A percentile compares a stretch with the other conserved stretches of the same genome.
These are phyloP conservation scores for Colletotrichum sp. DNA, from an alignment of 2,329 filamentous ascomycete genomes.

Conservation along the genomic window DNA sequence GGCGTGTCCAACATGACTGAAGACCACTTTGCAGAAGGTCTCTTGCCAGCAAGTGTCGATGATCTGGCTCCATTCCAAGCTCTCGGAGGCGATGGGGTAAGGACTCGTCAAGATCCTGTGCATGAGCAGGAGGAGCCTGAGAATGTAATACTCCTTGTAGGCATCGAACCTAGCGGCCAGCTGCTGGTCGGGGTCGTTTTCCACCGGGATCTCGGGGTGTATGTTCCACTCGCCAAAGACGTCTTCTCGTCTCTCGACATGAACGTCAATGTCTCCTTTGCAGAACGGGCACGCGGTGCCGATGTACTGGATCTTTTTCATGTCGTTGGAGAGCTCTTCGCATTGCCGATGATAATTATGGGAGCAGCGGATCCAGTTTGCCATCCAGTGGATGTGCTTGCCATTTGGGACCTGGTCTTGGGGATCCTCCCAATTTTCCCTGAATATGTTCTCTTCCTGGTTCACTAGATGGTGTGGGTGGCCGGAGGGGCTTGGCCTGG, in stretches of 20 bases:
- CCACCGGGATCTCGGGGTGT: not conserved
- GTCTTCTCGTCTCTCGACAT: not conserved
- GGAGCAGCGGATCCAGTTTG: conserved; percentile 1
- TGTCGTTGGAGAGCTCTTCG: not conserved
- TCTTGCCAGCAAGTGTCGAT: conserved; percentile 5
- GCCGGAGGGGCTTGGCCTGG: not conserved
- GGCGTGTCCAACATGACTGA: not conserved
- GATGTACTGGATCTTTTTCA: not conserved
- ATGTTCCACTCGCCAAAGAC: not conserved
- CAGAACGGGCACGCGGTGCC: not conserved
- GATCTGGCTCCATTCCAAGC: not conserved
- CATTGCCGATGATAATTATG: not conserved
- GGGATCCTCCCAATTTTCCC: conserved; percentile 4
- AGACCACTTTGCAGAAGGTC: not conserved
- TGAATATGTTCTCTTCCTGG: not conserved
- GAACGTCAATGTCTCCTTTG: not conserved
- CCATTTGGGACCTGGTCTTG: not conserved
- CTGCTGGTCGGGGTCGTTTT: not conserved
- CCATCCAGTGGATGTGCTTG: conserved; percentile 3
- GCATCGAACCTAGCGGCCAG: not conserved
- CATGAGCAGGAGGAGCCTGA: not conserved
- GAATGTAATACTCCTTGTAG: conserved; percentile 7
- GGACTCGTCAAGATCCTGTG: not conserved
- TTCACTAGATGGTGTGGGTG: not conserved
- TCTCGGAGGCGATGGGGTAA: not conserved